Evolutionary conservation across 2,329 filamentous ascomycete genomes (phyloP), one percentile per base, ranked within the genome.

Genomic region (Chalaropsis thielavioides): DNA sequence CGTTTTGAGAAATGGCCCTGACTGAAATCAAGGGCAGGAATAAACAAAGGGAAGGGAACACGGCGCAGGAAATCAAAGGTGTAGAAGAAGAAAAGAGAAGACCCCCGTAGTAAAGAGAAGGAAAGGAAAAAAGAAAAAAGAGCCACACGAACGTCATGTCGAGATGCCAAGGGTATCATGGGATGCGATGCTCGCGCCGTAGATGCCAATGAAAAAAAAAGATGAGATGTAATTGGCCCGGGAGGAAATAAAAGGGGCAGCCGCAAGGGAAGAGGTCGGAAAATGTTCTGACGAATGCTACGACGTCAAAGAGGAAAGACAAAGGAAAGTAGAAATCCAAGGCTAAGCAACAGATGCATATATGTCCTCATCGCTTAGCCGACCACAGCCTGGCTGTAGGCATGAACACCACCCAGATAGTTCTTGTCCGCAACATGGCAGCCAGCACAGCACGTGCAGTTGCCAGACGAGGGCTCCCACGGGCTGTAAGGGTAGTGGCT

Each of bases 341-440:
- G 69, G 69, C 69, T 67, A 67, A 68, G 66, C 68, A 68, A 62
- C 6, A 56, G 27, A 61, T 43, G 38, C 46, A 35, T n/a, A 35
- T 59, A 19, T 56, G 46, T 67, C 67, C 41, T 10, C 38, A 15
- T 62, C 64, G 31, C 62, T 76, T 71, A 82, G 63, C 81, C 81
- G 72, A 83, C 78, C 17, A 84, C 81, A 15, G 81, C 74, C 70
- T 83, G 82, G 35, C 78, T 76, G 65, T 81, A 83, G 51, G 72
- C 73, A 63, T 80, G 70, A 49, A 27, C 35, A 49, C 22, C 63
- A 61, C 75, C 72, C 67, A 83, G 80, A 71, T 82, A 83, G 3
- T 73, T 70, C 13, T 78, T 74, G 72, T 77, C 73, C 8, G 76
- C 72, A 19, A 77, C 73, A 38, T 75, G 71, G 69, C 81, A 83